phyloP scores from a whole-genome alignment of 148 eudicot genomes.

The Polygonum aviculare region DNA sequence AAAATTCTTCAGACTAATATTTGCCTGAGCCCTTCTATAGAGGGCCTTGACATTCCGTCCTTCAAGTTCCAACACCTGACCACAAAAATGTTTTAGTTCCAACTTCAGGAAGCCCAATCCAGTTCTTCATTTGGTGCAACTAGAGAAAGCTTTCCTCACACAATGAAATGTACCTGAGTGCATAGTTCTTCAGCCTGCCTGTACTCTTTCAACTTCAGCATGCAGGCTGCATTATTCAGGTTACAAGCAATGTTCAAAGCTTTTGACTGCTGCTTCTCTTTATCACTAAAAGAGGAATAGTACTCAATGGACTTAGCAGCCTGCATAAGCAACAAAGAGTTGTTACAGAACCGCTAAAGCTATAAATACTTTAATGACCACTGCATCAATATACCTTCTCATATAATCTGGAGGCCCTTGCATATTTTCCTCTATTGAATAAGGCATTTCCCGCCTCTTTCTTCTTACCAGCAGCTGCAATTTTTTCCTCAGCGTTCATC shows the following conservation, averaged over 20 bases:
- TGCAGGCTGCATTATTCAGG: constrained; percentile 83
- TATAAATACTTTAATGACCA: neutral
- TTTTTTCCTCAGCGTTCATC: constrained; percentile 70
- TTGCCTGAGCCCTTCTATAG: constrained; percentile 90
- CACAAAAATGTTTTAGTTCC: neutral
- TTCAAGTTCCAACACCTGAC: constrained; percentile 74
- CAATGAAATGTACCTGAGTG: constrained; percentile 37
- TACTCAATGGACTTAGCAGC: constrained; percentile 71
- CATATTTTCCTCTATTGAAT: constrained; percentile 75
- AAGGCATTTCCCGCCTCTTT: constrained; percentile 81
- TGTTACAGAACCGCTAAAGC: neutral
- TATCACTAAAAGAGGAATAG: constrained; percentile 60
- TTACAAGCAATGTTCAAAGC: constrained; percentile 57
- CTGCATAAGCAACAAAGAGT: constrained; percentile 23
- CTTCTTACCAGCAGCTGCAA: constrained; percentile 78
- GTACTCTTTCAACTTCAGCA: constrained; percentile 68
- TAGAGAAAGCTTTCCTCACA: neutral
- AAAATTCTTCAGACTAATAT: constrained; percentile 55
- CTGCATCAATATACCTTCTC: constrained; percentile 49
- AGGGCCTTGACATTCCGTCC: constrained; percentile 89
- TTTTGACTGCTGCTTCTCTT: constrained; percentile 67
- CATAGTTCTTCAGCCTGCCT: constrained; percentile 77
- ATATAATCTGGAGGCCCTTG: constrained; percentile 80
- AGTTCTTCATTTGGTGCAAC: neutral
- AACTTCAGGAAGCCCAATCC: neutral